These are phyloP conservation scores for Colletotrichum spaethianum DNA, from an alignment of 2,329 filamentous ascomycete species.

Conservation along the genomic window DNA sequence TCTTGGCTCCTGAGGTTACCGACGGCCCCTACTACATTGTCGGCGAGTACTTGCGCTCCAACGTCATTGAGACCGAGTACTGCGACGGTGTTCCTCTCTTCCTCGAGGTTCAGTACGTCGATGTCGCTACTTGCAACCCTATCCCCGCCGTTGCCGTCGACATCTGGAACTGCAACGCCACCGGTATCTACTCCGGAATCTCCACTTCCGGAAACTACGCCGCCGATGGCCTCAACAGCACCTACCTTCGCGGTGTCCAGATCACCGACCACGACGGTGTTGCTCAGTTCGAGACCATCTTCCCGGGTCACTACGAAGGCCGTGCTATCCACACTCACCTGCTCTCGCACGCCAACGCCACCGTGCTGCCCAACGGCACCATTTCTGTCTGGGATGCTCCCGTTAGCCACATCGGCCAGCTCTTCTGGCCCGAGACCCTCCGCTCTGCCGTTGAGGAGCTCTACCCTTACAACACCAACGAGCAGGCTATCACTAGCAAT, in stretches of 20 bases:
- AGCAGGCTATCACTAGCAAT: conserved; percentile 64
- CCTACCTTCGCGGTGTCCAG: conserved; percentile 56
- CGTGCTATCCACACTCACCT: conserved; percentile 65
- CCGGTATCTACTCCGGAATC: conserved; percentile 58
- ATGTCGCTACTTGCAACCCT: conserved; percentile 45
- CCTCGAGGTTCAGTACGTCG: conserved; percentile 45
- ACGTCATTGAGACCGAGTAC: conserved; percentile 58
- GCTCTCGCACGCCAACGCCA: conserved; percentile 55
- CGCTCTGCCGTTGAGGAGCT: conserved; percentile 64
- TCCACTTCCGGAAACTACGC: conserved; percentile 47
- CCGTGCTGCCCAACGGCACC: conserved; percentile 51
- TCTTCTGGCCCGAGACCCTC: conserved; percentile 74
- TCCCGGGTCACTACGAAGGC: conserved; percentile 61
- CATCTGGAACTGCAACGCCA: conserved; percentile 49
- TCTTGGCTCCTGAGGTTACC: conserved; percentile 33
- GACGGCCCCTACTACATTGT: conserved; percentile 51
- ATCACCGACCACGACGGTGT: conserved; percentile 58
- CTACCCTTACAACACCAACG: conserved; percentile 64
- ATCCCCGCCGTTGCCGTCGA: conserved; percentile 43
- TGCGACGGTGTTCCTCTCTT: conserved; percentile 59
- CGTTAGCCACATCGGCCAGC: conserved; percentile 74
- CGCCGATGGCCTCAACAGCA: conserved; percentile 46
- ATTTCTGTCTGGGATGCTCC: conserved; percentile 50
- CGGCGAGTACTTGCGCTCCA: conserved; percentile 61
- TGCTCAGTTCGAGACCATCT: conserved; percentile 58